Evolutionary conservation across 164 flowering plant genomes (phyloP), one percentile per base, ranked within the genome.

Genomic region (Piper betle): DNA sequence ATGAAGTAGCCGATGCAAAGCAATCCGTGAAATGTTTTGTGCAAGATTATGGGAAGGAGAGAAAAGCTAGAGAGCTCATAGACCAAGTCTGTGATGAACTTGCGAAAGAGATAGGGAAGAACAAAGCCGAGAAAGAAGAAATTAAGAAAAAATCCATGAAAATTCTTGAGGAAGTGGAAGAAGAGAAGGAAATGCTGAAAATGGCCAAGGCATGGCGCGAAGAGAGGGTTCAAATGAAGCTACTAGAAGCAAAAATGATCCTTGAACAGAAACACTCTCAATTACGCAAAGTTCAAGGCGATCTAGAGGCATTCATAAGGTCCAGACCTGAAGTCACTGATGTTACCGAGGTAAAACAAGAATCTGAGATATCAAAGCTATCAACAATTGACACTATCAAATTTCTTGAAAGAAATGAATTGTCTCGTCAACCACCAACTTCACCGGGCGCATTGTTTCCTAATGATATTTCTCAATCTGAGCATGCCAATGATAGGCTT

Each of bases 1-100:
- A 75, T 72, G 97, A 94, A 68, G 82, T 91, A 55, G 79, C 89
- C 13, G 91, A 85, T 61, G 82, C 79, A 58, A 88, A 91, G 79
- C 53, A 77, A 41, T 74, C 86, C 37, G 88, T 83, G 7, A 94
- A 86, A 72, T 78, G 88, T 8, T 81, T 62, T 54, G 67, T 87
- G 85, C 96, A 87, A 72, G 95, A 91, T 38, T 88, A 80, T 63
- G 96, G 88, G 53, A 91, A 67, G 66, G 97, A 94, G 74, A 79
- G 87, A 57, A 84, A 88, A 72, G 83, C 72, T 20, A 70, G 79
- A 63, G 74, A 72, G 68, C 65, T 75, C 53, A 75, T 65, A 69
- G 88, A 87, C 69, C 83, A 85, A 77, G 89, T 86, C 15, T 92
- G 95, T 65, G 87, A 87, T 68, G 87, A 89, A 63, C 68, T 92